Evolutionary conservation across 352 stramenopile species (phyloP).

Genomic region (Bremia lactucae): DNA sequence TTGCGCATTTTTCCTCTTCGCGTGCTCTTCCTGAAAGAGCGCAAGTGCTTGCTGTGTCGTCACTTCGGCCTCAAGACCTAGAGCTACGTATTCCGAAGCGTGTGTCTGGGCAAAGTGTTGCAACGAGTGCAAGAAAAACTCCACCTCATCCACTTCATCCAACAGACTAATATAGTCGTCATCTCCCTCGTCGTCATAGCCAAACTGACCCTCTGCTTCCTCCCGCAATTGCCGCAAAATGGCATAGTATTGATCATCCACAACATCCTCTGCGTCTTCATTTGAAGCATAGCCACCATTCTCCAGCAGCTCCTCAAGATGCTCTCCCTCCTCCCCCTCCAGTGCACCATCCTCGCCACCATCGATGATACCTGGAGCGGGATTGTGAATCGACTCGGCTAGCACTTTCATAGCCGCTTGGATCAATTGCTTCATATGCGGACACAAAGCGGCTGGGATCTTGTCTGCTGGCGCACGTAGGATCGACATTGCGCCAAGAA

Average conservation of each 20-base stretch:
- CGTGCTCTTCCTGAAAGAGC: slow-evolving; percentile 46
- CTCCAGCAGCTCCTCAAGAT: slow-evolving; percentile 83
- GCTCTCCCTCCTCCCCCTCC: slow-evolving; percentile 36
- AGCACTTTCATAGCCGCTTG: slow-evolving; percentile 84
- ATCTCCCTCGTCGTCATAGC: slow-evolving; percentile 82
- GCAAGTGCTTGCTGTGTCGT: slow-evolving; percentile 47
- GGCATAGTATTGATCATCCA: slow-evolving; percentile 89
- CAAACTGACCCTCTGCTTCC: slow-evolving; percentile 65
- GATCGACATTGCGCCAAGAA: slow-evolving; percentile 87
- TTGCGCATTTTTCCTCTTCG: slow-evolving; percentile 32
- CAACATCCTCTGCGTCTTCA: slow-evolving; percentile 88
- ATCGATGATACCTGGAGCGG: slow-evolving; percentile 37
- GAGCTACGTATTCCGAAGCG: slow-evolving; percentile 39
- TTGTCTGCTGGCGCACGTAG: slow-evolving; percentile 82
- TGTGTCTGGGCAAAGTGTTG: slow-evolving; percentile 60
- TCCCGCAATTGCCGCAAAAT: slow-evolving; percentile 89
- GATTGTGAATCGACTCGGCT: slow-evolving; percentile 54
- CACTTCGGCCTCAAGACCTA: slow-evolving; percentile 47
- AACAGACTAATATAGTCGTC: slow-evolving; percentile 89
- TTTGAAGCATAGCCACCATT: slow-evolving; percentile 85
- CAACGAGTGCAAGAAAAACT: slow-evolving; percentile 86
- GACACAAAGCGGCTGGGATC: slow-evolving; percentile 60
- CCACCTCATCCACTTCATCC: slow-evolving; percentile 88
- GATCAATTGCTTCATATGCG: slow-evolving; percentile 85
- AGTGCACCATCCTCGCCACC: slow-evolving; percentile 59